Evolutionary conservation across 2,329 filamentous ascomycete genomes (phyloP).

Genomic region (Neofusicoccum sp.): DNA sequence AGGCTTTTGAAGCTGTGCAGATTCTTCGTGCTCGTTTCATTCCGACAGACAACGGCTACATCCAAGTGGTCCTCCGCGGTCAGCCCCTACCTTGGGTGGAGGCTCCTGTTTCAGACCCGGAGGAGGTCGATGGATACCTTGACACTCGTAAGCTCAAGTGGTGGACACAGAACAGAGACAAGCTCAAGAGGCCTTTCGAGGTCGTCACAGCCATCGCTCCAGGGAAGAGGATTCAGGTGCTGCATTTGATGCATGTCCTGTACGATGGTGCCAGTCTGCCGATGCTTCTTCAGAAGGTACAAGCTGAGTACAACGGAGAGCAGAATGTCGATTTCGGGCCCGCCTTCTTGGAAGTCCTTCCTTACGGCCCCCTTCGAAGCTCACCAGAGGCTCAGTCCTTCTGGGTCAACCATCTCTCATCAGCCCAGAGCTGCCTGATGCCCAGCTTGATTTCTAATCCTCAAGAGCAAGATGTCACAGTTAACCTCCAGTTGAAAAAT

Average conservation of each 20-base stretch:
- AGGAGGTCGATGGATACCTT: constrained; percentile 36
- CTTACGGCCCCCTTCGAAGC: constrained; percentile 64
- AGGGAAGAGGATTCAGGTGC: constrained; percentile 44
- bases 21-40: constrained; percentile 73
- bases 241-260: constrained; percentile 80
- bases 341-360: constrained; percentile 64
- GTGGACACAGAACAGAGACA: constrained; percentile 52
- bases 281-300: constrained; percentile 62
- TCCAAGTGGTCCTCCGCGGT: constrained; percentile 65
- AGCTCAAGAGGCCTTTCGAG: constrained; percentile 54
- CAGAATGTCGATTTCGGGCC: constrained; percentile 41
- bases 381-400: constrained; percentile 57
- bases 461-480: constrained; percentile 21
- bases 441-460: constrained; percentile 26
- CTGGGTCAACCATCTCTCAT: constrained; percentile 62
- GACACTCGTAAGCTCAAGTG: constrained; percentile 48
- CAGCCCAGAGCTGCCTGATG: constrained; percentile 32
- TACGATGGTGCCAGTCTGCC: constrained; percentile 82
- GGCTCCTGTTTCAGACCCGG: constrained; percentile 26
- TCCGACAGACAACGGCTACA: constrained; percentile 69
- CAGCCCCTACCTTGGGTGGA: constrained; percentile 47
- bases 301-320: constrained; percentile 48
- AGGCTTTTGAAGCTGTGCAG: constrained; percentile 53
- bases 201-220: constrained; percentile 43
- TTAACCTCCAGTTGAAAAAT: constrained; percentile 35